Evolutionary conservation across 2,329 filamentous ascomycete species (phyloP).

Genomic region (Colletotrichum chlorophyti): DNA sequence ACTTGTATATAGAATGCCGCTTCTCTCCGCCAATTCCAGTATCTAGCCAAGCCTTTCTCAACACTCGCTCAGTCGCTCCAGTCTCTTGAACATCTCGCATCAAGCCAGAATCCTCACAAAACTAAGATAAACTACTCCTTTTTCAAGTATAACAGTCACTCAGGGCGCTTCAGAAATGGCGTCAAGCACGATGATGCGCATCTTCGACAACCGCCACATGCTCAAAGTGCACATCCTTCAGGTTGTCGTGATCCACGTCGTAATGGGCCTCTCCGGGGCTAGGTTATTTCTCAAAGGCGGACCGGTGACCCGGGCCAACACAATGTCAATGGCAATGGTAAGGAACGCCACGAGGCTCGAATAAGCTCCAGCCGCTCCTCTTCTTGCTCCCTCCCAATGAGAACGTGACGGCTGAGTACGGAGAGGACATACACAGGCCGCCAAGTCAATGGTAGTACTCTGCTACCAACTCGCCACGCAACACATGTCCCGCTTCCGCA

Average conservation of each 20-base stretch:
- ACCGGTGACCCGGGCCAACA: background rate
- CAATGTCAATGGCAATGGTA: conserved; percentile 20
- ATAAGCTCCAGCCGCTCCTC: too few species aligned
- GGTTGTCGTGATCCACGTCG: conserved; percentile 4
- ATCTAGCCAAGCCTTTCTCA: background rate
- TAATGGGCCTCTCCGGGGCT: conserved; percentile 4
- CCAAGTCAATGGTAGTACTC: conserved; percentile 47
- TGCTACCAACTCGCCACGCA: conserved; percentile 46
- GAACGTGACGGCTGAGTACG: background rate
- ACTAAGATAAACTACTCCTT: too few species aligned
- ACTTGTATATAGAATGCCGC: background rate
- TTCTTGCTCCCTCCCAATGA: too few species aligned
- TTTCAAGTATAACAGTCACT: too few species aligned
- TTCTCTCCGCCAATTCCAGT: background rate
- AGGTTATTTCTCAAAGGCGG: background rate
- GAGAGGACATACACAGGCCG: conserved; percentile 27
- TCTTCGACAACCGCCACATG: conserved; percentile 3
- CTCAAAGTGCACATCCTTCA: conserved; percentile 7
- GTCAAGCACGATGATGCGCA: background rate
- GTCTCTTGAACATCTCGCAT: too few species aligned
- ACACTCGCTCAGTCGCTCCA: too few species aligned
- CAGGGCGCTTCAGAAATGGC: too few species aligned
- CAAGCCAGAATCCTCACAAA: too few species aligned
- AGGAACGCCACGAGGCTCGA: too few species aligned
- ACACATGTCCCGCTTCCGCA: conserved; percentile 34